Conservation (phyloP, 257 asterid species). For the Solanum bukasovii region DNA sequence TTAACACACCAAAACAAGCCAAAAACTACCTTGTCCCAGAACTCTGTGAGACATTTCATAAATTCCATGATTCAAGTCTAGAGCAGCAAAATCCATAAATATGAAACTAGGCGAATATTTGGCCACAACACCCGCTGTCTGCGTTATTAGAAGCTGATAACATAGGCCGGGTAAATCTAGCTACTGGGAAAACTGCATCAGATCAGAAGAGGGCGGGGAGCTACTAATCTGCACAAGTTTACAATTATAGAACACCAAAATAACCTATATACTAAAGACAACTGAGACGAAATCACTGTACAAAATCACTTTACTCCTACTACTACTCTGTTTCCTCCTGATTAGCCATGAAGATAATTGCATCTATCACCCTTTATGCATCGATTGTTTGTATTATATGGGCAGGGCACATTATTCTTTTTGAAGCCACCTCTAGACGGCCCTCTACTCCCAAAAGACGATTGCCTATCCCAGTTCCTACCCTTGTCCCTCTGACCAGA, state of each 20-base stretch:
- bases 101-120: background rate
- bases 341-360: constrained; percentile 48
- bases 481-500: constrained; percentile 31
- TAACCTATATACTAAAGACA: constrained; percentile 1
- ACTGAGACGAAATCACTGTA: constrained; percentile 12
- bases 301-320: constrained; percentile 13
- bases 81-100: background rate
- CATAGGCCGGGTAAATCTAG: background rate
- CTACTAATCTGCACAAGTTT: constrained; percentile 25
- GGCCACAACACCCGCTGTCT: background rate
- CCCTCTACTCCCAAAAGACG: constrained; percentile 44
- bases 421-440: constrained; percentile 13
- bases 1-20: background rate
- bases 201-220: background rate
- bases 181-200: background rate
- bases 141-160: background rate
- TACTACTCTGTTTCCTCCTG: background rate
- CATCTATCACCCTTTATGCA: constrained; percentile 73
- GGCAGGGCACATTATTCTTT: constrained; percentile 41
- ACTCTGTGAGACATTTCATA: background rate
- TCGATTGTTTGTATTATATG: constrained; percentile 46
- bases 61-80: background rate
- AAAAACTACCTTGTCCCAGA: background rate
- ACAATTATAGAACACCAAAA: constrained; percentile 2
- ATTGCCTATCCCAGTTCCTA: constrained; percentile 65